Base-by-base conservation (phyloP, 2,329 filamentous ascomycete species). In the Aureobasidium vineae region DNA sequence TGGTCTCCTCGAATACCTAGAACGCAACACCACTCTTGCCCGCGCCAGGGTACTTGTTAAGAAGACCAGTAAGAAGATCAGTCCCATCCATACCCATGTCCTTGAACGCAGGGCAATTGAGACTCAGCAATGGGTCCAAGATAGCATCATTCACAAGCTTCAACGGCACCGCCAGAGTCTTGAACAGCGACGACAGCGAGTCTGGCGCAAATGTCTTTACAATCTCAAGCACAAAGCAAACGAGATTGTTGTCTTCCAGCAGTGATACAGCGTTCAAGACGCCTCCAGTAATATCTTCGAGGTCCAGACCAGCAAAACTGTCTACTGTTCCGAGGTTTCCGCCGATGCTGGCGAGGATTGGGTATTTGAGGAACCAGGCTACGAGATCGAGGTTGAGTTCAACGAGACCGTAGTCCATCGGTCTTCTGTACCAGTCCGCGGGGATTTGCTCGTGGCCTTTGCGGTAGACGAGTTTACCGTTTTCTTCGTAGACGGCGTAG, bases 161-260 rank as follows among this genome's bases (percentile, higher is more conserved):
- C 26, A 78, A 64, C 15, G 79, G 72, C 1, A 70, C 66, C 8
- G 69, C 68, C 21, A 81, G 61, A 21, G 75, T 74, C 1, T 70
- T 68, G 65, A 80, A 77, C 5, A 82, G 49, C 1, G 75, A 74
- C 1, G 75, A 76, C 2, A 82, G 66, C 0, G 79, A 71, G 71
- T 82, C 81, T 1, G 82, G 82, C 1, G 78, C 71, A 4, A 71
- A 77, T 5, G 77, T 75, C 70, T 77, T 73, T 15, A 78, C 73
- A 16, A 76, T 71, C 60, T 83, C 76, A 33, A 78, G 75, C 6
- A 71, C 76, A 67, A 81, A 80, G 68, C 82, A 84, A 16, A 78
- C 59, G 2, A 79, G 72, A 70, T 85, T 83, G 73, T 84, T 82
- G 11, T 79, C 80, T 66, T 84, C 67, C 0, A 79, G 70, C 0